phyloP scores from a whole-genome alignment of 1,139 yeast species.

The Saccharomycopsis crataegensis region DNA sequence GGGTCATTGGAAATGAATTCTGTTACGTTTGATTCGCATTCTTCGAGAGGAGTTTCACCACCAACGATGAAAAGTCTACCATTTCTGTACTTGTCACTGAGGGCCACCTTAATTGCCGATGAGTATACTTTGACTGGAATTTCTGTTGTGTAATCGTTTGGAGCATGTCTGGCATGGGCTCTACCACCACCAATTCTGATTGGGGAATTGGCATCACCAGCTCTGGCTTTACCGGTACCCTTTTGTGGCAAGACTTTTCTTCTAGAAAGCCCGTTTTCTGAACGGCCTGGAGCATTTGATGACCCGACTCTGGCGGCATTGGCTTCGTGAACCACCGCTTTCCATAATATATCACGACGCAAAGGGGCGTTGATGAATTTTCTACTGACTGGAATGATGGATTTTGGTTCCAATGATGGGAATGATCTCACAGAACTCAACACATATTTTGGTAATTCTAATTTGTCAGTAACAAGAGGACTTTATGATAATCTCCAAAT shows the following conservation, averaged over 20 bases:
- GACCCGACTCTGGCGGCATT: conserved; percentile 88
- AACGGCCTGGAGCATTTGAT: conserved; percentile 76
- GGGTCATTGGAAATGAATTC: conserved; percentile 44
- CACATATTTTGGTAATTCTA: conserved; percentile 62
- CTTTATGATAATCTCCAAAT: no score
- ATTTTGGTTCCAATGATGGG: conserved; percentile 82
- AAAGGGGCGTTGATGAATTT: conserved; percentile 62
- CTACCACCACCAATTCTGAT: conserved; percentile 83
- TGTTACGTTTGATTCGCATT: conserved; percentile 24
- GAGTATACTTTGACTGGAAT: conserved; percentile 70
- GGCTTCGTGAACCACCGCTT: conserved; percentile 87
- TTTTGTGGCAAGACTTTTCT: conserved; percentile 82
- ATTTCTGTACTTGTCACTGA: conserved; percentile 68
- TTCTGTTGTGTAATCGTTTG: conserved; percentile 83
- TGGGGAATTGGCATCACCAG: conserved; percentile 94
- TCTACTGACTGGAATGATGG: conserved; percentile 69
- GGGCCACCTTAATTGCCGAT: conserved; percentile 71
- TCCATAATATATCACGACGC: conserved; percentile 89
- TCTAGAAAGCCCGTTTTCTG: conserved; percentile 81
- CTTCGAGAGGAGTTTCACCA: conserved; percentile 32
- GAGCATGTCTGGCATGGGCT: conserved; percentile 86
- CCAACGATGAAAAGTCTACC: conserved; percentile 73
- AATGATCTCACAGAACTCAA: conserved; percentile 76
- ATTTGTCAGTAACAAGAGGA: background rate
- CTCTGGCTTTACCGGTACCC: conserved; percentile 93